phyloP scores from a whole-genome alignment of 2,329 filamentous ascomycete species.

The Clonostachys rhizophaga region DNA sequence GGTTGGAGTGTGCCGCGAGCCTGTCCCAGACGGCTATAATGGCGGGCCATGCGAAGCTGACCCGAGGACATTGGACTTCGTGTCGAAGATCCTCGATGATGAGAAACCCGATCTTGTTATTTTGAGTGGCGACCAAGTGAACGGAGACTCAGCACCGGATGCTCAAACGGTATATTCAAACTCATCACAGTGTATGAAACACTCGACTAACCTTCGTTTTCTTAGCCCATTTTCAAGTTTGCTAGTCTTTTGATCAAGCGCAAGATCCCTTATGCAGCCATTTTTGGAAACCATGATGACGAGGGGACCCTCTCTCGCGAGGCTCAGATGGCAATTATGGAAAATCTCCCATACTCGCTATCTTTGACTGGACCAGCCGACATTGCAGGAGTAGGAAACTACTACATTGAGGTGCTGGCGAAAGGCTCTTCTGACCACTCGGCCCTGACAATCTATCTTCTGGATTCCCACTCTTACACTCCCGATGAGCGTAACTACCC shows the following conservation, averaged over 20 bases:
- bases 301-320: conserved; percentile 75
- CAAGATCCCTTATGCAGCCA: conserved; percentile 87
- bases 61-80: conserved; percentile 84
- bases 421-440: conserved; percentile 78
- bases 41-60: conserved; percentile 86
- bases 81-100: conserved; percentile 77
- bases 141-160: conserved; percentile 88
- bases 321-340: conserved; percentile 79
- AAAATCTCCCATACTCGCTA: conserved; percentile 84
- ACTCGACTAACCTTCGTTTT: not conserved
- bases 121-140: conserved; percentile 90
- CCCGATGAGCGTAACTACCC: conserved; percentile 82
- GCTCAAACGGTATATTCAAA: conserved; percentile 65
- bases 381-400: conserved; percentile 90
- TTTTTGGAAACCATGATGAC: conserved; percentile 98
- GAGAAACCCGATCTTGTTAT: conserved; percentile 93
- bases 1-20: conserved; percentile 77
- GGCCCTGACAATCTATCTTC: conserved; percentile 87
- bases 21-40: conserved; percentile 69
- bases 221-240: conserved; percentile 85
- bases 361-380: conserved; percentile 78
- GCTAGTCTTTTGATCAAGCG: conserved; percentile 78
- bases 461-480: conserved; percentile 90
- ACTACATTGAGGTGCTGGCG: conserved; percentile 84
- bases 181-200: not conserved